Evolutionary conservation across 2,329 filamentous ascomycete genomes (phyloP), one percentile per base, ranked within the genome.

Genomic region (Monilinia aucupariae): DNA sequence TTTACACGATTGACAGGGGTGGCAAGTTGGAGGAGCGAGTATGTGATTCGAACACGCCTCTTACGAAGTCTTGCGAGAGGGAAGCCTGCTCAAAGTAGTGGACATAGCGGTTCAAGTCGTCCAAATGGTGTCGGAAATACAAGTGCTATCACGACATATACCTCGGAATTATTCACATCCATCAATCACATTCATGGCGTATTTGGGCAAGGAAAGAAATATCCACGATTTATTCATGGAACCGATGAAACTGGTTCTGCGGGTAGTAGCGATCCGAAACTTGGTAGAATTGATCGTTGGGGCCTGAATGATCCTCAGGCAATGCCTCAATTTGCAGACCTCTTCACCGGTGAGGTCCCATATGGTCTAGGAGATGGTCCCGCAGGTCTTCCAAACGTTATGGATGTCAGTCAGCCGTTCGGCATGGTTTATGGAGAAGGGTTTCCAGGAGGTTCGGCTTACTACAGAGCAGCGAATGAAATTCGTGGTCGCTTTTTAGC

Each of bases 1-100:
- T 99, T 97, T 72, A 85, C 90, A 20, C 86, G 92, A 50, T 81
- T 99, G 61, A 96, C 90, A 12, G 82, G 86, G 4, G 78, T 92
- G 65, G 89, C 92, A n/a, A 94, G 92, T 10, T 97, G 94, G 93
- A 85, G 93, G 69, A 97, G 91, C 75, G 94, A 99, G 75, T 99
- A 97, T 72, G 88, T 97, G 54, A 78, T 96, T 63, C 84, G 94
- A 53, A 97, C 92, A 2, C 85, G 91, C 53, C 82, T 97, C 59
- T 78, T 97, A 59, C 85, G 92, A 51, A 94, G 90, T 66, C 79
- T 97, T 63, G 83, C 83, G 53, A 86, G 91, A 64, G 94, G 93
- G 58, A 96, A 92, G 73, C 91, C 93, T 64, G 77, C 82, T 69
- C 82, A 87, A 45, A 78, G 79, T 12, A 76, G 79, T 53, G 76